Conservation (phyloP, 2,329 filamentous ascomycete genomes). For the Pseudocercospora macadamiae region DNA sequence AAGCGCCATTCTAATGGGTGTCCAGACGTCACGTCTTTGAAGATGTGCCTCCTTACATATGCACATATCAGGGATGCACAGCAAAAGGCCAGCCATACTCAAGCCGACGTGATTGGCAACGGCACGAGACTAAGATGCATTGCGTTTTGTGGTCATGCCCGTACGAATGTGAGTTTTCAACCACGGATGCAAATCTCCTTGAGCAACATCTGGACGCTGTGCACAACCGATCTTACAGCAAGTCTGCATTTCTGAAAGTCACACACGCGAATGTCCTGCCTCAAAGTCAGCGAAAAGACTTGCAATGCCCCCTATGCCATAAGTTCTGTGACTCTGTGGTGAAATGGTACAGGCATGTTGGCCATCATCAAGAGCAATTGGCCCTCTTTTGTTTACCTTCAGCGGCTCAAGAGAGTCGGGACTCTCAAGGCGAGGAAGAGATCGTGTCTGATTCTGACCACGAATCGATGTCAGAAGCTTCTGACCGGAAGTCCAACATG, state of each 20-base stretch:
- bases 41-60: conserved; percentile 13
- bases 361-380: conserved; percentile 12
- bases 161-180: neutral
- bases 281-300: neutral
- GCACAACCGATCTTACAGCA: too few species aligned
- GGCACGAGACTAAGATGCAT: neutral
- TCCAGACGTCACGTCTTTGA: conserved; percentile 5
- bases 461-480: too few species aligned
- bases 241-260: too few species aligned
- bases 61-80: neutral
- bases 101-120: conserved; percentile 1
- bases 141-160: conserved; percentile 2
- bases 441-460: too few species aligned
- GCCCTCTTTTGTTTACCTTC: conserved; percentile 11
- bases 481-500: too few species aligned
- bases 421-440: too few species aligned
- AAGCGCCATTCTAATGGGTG: neutral
- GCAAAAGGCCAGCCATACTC: neutral
- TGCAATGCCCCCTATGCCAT: conserved; percentile 2
- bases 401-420: too few species aligned
- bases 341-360: conserved; percentile 1
- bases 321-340: neutral
- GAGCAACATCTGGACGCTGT: too few species aligned
- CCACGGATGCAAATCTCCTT: too few species aligned
- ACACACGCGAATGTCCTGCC: too few species aligned